Base-by-base conservation (phyloP, 495 filamentous ascomycete genomes). In the Penicillium ucsense region DNA sequence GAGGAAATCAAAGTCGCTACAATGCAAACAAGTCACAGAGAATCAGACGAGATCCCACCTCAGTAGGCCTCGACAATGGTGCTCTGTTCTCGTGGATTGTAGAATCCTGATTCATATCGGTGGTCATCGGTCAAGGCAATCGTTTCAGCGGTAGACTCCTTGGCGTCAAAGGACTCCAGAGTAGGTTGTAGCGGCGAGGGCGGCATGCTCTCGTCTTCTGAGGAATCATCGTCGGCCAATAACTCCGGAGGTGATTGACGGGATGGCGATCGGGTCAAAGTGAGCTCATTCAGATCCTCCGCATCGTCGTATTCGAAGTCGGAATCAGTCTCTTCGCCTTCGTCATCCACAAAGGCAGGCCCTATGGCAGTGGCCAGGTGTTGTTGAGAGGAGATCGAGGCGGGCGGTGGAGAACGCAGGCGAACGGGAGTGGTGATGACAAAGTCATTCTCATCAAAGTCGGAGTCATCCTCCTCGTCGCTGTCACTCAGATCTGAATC, bases 171-270 rank as follows among this genome's bases (percentile, higher is more conserved):
- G 35, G 81, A 70, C 51, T 84, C 77, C 45, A 89, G 71, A 2
- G 79, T 73, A 4, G 69, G 65, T 55, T 76, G 67, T 46, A 84
- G 84, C 41, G 91, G 90, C 45, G 91, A 94, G n/a, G 85, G 82
- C 32, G 90, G 89, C 75, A 87, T 85, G 31, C 80, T 74, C 46
- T 85, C 83, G 49, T 86, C 82, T 40, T 86, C 83, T 0, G 84
- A 86, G 53, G 86, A 83, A 35, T 78, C 80, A 48, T 79, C 80
- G 52, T 83, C 80, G 55, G 86, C 73, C 31, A 85, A 74, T 53
- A 95, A 80, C 67, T 90, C 89, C 34, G 89, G 88, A 53, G 87
- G 83, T 43, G 81, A 78, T 57, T 81, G 76, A 61, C 82, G 81
- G 10, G 86, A 89, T 30, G 81, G 77, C 50, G 85, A 81, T 43